Evolutionary conservation across 1,284 basidiomycete species (phyloP).

Genomic region (Irpex sp.): DNA sequence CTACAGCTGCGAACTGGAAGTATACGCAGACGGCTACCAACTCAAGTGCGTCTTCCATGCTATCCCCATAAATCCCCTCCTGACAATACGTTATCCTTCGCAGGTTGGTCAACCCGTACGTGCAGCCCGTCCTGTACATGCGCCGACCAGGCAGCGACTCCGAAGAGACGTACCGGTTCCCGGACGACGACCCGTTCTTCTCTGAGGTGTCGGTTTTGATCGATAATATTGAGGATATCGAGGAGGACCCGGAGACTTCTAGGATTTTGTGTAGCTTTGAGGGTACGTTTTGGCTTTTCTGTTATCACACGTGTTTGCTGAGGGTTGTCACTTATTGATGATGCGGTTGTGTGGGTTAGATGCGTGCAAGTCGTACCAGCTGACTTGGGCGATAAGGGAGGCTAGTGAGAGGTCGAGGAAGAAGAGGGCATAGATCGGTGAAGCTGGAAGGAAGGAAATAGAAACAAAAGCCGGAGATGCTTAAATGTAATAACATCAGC

Average conservation of each 20-base stretch:
- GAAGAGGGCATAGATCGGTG: neutral
- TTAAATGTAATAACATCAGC: too few species aligned
- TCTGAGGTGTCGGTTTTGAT: constrained; percentile 85
- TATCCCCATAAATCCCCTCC: constrained; percentile 6
- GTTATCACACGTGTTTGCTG: too few species aligned
- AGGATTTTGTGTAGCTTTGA: constrained; percentile 75
- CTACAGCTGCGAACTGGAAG: constrained; percentile 92
- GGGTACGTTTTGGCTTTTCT: too few species aligned
- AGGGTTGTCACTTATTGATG: neutral
- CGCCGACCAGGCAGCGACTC: constrained; percentile 84
- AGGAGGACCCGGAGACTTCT: constrained; percentile 64
- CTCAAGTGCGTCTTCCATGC: constrained; percentile 51
- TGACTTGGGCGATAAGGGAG: constrained; percentile 84
- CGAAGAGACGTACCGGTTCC: constrained; percentile 74
- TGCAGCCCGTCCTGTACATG: constrained; percentile 80
- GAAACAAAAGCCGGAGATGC: neutral
- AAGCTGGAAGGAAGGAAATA: neutral
- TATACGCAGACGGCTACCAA: constrained; percentile 86
- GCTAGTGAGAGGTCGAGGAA: constrained; percentile 53
- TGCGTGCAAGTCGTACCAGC: constrained; percentile 83
- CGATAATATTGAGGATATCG: constrained; percentile 79
- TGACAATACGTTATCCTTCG: neutral
- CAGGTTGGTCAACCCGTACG: constrained; percentile 87
- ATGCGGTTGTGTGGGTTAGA: constrained; percentile 39
- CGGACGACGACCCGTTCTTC: constrained; percentile 91